Conservation (phyloP, 2,329 filamentous ascomycete species). For the Hymenoscyphus linearis region DNA sequence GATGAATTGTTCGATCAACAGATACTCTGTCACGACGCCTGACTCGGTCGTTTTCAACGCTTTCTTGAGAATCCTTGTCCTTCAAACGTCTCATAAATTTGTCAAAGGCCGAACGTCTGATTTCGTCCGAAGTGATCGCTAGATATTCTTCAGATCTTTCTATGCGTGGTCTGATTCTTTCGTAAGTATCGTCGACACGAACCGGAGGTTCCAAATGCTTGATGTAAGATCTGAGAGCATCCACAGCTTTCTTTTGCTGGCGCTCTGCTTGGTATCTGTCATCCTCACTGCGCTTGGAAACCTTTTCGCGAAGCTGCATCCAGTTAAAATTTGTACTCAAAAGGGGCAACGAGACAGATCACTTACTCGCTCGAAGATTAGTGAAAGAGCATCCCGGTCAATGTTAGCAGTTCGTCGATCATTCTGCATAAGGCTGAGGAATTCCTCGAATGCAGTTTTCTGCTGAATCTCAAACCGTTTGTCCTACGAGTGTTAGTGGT, state of each 20-base stretch:
- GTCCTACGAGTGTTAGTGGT: constrained; percentile 50
- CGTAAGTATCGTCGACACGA: constrained; percentile 73
- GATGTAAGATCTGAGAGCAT: constrained; percentile 77
- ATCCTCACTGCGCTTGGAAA: constrained; percentile 74
- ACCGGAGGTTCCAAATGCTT: constrained; percentile 89
- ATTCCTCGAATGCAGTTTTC: constrained; percentile 84
- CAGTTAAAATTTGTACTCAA: constrained; percentile 23
- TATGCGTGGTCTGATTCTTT: constrained; percentile 75
- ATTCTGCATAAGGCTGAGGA: constrained; percentile 73
- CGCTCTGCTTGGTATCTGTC: constrained; percentile 78
- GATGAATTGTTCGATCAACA: constrained; percentile 37
- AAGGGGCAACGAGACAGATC: not conserved
- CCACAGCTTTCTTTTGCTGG: constrained; percentile 76
- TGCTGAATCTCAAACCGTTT: constrained; percentile 85
- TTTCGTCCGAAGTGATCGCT: constrained; percentile 75
- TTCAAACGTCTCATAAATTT: constrained; percentile 86
- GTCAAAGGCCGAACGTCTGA: constrained; percentile 79
- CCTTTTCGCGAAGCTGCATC: constrained; percentile 73
- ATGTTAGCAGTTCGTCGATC: constrained; percentile 86
- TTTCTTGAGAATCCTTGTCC: constrained; percentile 59
- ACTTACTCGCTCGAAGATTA: constrained; percentile 77
- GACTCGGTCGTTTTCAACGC: constrained; percentile 65
- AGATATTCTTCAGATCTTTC: constrained; percentile 80
- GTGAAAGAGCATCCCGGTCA: constrained; percentile 68
- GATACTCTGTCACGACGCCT: constrained; percentile 53